Evolutionary conservation across 768 basidiomycete species (phyloP), one percentile per base, ranked within the genome.

Genomic region (Termitomyces sp.): DNA sequence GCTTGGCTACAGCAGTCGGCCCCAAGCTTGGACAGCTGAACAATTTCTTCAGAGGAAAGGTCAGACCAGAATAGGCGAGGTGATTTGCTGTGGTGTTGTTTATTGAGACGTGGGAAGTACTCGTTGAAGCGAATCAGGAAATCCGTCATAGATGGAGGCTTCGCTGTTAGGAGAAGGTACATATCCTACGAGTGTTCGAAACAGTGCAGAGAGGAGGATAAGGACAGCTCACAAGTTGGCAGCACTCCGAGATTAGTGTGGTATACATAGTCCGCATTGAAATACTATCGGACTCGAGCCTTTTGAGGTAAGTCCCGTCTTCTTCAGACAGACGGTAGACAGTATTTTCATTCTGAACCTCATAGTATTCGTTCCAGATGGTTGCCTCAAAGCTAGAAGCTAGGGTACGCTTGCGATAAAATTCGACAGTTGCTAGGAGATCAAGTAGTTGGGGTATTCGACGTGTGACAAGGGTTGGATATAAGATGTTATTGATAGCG

Each of bases 41-140:
- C 37, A 17, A 51, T 60, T 65, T 76, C 74, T 25, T 65, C 48
- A 9, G 61, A 34, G 3, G 71, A 67, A 37, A 77, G 70, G 37
- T 63, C 64, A 20, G 60, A 60, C 63, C 73, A 70, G 51, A 76
- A 73, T 20, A 70, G 66, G 14, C 66, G 68, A 29, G 70, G 68
- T 9, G 70, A 68, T 46, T 61, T 47, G 50, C 46, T 49, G 43
- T 58, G 45, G 49, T 57, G 62, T 32, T 62, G 60, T 34, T 68
- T 59, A 60, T 73, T 66, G 15, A 75, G 63, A 49, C 70, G 67
- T 10, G 74, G 76, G 57, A 77, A 74, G 65, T 81, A 81, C 65
- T 79, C 74, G 48, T 79, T 74, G 63, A 78, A 77, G 7, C 73
- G 73, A 43, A 75, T 60, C 67, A 75, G 72, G 59, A 77, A 76